Evolutionary conservation across 495 filamentous ascomycete species (phyloP).

Genomic region (Elaphomyces granulatus): DNA sequence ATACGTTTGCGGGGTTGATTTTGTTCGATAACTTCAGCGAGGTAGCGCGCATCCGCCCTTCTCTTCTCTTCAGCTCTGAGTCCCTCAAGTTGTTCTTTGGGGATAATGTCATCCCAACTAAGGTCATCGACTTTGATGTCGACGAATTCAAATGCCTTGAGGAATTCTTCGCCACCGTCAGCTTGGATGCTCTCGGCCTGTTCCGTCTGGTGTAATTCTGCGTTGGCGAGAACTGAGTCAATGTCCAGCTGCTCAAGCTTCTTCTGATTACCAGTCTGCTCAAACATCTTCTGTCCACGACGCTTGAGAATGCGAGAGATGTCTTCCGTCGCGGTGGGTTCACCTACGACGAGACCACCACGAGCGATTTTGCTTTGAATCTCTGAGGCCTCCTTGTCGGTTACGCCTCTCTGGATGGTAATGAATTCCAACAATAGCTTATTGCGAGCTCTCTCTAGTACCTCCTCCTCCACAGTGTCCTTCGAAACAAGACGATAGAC

Average conservation of each 20-base stretch:
- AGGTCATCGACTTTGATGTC: constrained; percentile 89
- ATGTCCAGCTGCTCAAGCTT: constrained; percentile 98
- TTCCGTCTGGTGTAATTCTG: constrained; percentile 88
- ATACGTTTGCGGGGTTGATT: constrained; percentile 78
- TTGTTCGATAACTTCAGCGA: constrained; percentile 68
- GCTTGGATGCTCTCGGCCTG: constrained; percentile 81
- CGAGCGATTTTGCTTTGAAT: constrained; percentile 57
- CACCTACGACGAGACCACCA: constrained; percentile 34
- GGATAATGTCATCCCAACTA: constrained; percentile 97
- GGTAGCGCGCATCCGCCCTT: constrained; percentile 67
- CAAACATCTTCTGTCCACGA: constrained; percentile 92
- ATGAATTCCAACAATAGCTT: constrained; percentile 98
- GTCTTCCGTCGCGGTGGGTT: constrained; percentile 76
- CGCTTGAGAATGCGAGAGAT: constrained; percentile 88
- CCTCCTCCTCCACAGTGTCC: constrained; percentile 95
- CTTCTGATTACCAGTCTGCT: constrained; percentile 88
- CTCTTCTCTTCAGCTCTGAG: constrained; percentile 81
- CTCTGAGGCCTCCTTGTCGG: constrained; percentile 63
- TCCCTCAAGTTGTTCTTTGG: constrained; percentile 73
- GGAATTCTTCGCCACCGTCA: constrained; percentile 84
- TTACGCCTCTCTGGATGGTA: constrained; percentile 92
- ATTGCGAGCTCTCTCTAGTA: constrained; percentile 88
- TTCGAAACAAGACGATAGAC: constrained; percentile 93
- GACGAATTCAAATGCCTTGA: constrained; percentile 75
- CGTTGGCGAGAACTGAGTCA: constrained; percentile 87